Base-by-base conservation (phyloP, 2,329 filamentous ascomycete species). In the Fusarium denticulatum region DNA sequence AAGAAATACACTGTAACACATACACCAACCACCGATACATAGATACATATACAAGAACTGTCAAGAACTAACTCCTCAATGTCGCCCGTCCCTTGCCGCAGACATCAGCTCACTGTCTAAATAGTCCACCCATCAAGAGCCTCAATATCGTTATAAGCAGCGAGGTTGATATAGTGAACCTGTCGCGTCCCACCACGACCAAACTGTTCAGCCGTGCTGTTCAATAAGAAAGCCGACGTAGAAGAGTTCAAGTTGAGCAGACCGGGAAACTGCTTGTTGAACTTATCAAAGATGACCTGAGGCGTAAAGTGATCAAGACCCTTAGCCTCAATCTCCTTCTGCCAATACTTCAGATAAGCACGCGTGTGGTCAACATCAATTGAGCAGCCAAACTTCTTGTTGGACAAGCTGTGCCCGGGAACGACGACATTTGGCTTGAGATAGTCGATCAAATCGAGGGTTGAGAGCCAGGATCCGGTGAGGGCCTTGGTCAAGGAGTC, bases 71-170 rank as follows among this genome's bases (percentile, higher is more conserved):
- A 7, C 12, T 3, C n/a, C 4, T 13, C 30, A 4, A 20, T 2
- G 10, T 15, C 9, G 6, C 28, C 5, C 10, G 13, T 5, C 1
- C 1, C 14, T 6, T n/a, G 5, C 5, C 7, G 1, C 6, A 28
- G 7, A 26, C 24, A 22, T 1, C 20, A 13, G 5, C 34, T 6
- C 3, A 1, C 10, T 1, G 2, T 9, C 40, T 7, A 55, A 5
- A 55, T 14, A 2, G 24, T n/a, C 50, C 50, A 55, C 4, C 14
- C 34, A 18, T 40, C 50, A 22, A 55, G 34, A 28, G 20, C 15
- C 2, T 3, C 14, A 6, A 18, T 4, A 40, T 55, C 10, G 3
- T 18, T 30, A 14, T 28, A 55, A 6, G 34, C 20, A 30, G 14
- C 24, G 14, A 40, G 50, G 12, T 40, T 28, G 20, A 53, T 28